Evolutionary conservation across 2,329 filamentous ascomycete genomes (phyloP).

Genomic region (Colletotrichum incanum): DNA sequence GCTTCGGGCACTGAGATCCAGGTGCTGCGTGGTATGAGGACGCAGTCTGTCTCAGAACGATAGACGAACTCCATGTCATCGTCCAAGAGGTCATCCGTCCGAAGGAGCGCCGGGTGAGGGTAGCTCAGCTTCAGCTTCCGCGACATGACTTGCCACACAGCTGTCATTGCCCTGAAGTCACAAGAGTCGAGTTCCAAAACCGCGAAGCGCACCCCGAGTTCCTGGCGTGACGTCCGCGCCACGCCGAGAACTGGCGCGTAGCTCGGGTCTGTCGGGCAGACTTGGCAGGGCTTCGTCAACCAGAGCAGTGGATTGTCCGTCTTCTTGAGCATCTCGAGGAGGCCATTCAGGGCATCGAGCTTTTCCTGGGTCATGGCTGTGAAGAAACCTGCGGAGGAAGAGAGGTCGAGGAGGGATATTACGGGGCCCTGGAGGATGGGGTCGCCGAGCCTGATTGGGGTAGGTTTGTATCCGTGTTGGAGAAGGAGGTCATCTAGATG

Average conservation of each 20-base stretch:
- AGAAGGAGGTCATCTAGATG: neutral
- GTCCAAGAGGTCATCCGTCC: neutral
- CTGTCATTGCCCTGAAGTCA: neutral
- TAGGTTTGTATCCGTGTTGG: neutral
- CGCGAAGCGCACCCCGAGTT: neutral
- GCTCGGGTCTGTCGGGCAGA: neutral
- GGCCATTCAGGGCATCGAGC: neutral
- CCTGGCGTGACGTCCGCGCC: neutral
- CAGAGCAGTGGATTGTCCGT: neutral
- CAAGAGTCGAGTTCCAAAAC: neutral
- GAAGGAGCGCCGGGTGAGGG: neutral
- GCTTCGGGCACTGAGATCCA: conserved; percentile 1
- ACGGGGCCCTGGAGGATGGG: neutral
- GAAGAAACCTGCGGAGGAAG: neutral
- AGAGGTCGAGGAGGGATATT: neutral
- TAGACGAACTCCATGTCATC: neutral
- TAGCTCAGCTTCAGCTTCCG: neutral
- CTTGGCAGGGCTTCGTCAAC: conserved; percentile 1
- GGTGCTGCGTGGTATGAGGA: neutral
- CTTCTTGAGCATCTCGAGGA: neutral
- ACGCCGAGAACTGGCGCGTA: neutral
- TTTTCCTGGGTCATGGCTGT: neutral
- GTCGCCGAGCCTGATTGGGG: neutral
- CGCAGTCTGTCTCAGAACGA: neutral
- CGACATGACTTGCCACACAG: neutral